These are phyloP conservation scores for Coemansia sp. DNA, from an alignment of 192 early-diverging fungal genomes.

Conservation along the genomic window DNA sequence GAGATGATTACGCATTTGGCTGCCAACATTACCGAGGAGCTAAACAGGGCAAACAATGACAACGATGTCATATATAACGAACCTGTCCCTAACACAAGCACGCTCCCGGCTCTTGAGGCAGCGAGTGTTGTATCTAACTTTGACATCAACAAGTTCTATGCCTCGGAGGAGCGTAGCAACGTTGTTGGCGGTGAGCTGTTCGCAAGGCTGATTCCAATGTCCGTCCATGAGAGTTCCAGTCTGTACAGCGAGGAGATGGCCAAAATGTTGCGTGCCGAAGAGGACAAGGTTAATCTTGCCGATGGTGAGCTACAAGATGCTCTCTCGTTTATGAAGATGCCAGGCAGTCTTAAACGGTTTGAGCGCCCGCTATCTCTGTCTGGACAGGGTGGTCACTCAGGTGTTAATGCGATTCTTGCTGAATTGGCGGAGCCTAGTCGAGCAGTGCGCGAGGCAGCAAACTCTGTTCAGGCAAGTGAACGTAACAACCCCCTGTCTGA, in stretches of 20 bases:
- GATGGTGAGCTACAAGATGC: slow-evolving; percentile 81
- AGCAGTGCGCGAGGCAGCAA: slow-evolving; percentile 63
- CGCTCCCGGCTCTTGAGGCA: slow-evolving; percentile 73
- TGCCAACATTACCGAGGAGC: slow-evolving; percentile 68
- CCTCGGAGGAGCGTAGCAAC: slow-evolving; percentile 69
- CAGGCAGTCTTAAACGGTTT: slow-evolving; percentile 71
- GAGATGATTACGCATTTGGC: slow-evolving; percentile 70
- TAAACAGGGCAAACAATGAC: slow-evolving; percentile 69
- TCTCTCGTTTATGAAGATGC: slow-evolving; percentile 86
- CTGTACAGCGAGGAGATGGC: slow-evolving; percentile 97
- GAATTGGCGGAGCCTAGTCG: slow-evolving; percentile 57
- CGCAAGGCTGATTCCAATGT: slow-evolving; percentile 78
- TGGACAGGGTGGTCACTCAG: slow-evolving; percentile 19
- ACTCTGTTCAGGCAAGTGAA: slow-evolving; percentile 61
- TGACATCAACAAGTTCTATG: slow-evolving; percentile 74
- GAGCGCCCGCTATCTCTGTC: slow-evolving; percentile 55
- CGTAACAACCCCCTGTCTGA: slow-evolving; percentile 53
- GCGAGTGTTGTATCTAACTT: slow-evolving; percentile 56
- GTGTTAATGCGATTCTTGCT: slow-evolving; percentile 28
- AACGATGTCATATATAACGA: slow-evolving; percentile 98
- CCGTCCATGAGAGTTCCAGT: slow-evolving; percentile 90
- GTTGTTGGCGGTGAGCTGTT: slow-evolving; percentile 94
- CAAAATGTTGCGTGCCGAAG: slow-evolving; percentile 80
- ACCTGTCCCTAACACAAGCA: slow-evolving; percentile 72
- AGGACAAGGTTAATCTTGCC: slow-evolving; percentile 73